These are phyloP conservation scores for Sugiyamaella americana DNA, from an alignment of 805 yeast genomes.

Conservation along the genomic window DNA sequence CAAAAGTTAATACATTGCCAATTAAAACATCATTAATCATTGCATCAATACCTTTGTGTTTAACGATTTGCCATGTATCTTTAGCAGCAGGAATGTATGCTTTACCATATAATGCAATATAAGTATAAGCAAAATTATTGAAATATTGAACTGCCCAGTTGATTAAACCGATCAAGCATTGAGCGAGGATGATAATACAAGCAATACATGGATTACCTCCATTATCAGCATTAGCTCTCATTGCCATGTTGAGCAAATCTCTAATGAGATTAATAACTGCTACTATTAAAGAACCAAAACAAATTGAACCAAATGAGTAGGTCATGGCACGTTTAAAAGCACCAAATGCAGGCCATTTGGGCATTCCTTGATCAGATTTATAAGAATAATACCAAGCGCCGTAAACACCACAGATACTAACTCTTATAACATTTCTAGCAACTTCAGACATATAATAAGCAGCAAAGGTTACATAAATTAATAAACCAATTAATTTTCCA, in stretches of 20 bases:
- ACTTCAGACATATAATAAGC: slow-evolving; percentile 83
- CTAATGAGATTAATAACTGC: slow-evolving; percentile 63
- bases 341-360: slow-evolving; percentile 71
- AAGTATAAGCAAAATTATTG: slow-evolving; percentile 85
- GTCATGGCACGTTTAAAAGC: slow-evolving; percentile 76
- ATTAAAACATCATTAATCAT: slow-evolving; percentile 79
- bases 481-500: slow-evolving; percentile 57
- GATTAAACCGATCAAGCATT: slow-evolving; percentile 51
- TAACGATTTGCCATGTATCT: slow-evolving; percentile 73
- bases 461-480: slow-evolving; percentile 71
- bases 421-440: slow-evolving; percentile 71
- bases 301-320: slow-evolving; percentile 82
- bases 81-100: slow-evolving; percentile 68
- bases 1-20: slow-evolving; percentile 71
- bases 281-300: slow-evolving; percentile 75
- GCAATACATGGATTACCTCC: slow-evolving; percentile 50
- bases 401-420: slow-evolving; percentile 73
- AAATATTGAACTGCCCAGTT: slow-evolving; percentile 82
- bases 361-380: slow-evolving; percentile 69
- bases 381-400: slow-evolving; percentile 90
- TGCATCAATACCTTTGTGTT: slow-evolving; percentile 78
- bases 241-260: slow-evolving; percentile 46
- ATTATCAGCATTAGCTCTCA: slow-evolving; percentile 46
- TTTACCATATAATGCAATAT: slow-evolving; percentile 81
- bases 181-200: slow-evolving; percentile 44